Percentiles rank a stretch among this genome's conserved stretches.
Conservation (phyloP, 1,284 basidiomycete genomes). For the Apiotrichum sp. region DNA sequence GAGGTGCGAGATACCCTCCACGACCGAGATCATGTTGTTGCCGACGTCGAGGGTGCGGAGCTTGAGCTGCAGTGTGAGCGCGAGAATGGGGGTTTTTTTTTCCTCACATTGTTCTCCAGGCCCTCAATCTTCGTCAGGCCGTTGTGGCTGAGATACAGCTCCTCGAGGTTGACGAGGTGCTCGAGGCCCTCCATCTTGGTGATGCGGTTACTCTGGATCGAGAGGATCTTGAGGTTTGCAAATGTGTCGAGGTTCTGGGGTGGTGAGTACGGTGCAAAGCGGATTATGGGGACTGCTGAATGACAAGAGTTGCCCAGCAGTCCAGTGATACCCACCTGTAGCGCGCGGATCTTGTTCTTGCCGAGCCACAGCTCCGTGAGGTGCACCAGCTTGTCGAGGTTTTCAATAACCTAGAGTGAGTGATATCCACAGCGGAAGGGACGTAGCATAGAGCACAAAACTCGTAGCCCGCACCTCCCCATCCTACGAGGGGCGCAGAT, state of each 20-base stretch:
- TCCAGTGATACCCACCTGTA: constrained; percentile 56
- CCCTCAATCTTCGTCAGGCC: constrained; percentile 81
- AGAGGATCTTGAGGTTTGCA: constrained; percentile 69
- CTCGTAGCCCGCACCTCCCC: not conserved
- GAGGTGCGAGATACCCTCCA: constrained; percentile 78
- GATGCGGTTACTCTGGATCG: constrained; percentile 89
- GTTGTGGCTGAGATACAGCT: constrained; percentile 92
- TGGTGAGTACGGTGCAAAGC: constrained; percentile 16
- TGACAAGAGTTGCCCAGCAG: not conserved
- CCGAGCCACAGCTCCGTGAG: constrained; percentile 93
- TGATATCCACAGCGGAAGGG: not conserved
- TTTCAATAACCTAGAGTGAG: constrained; percentile 68
- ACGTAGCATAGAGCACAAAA: not conserved
- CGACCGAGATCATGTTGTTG: constrained; percentile 69
- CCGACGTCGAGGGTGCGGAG: constrained; percentile 83
- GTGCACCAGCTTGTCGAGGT: constrained; percentile 70
- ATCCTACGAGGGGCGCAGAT: not conserved
- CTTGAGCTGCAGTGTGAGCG: constrained; percentile 53
- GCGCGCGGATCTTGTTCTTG: constrained; percentile 88
- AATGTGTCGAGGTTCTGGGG: constrained; percentile 57
- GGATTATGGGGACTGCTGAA: not conserved
- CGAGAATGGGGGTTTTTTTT: no score
- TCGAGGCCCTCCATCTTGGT: constrained; percentile 79
- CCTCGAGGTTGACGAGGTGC: constrained; percentile 66
- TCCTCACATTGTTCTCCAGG: constrained; percentile 70